A percentile compares a stretch with the other conserved stretches of the same genome.
These are phyloP conservation scores for Corylus heterophylla DNA, from an alignment of 306 rosid genomes.

Conservation along the genomic window DNA sequence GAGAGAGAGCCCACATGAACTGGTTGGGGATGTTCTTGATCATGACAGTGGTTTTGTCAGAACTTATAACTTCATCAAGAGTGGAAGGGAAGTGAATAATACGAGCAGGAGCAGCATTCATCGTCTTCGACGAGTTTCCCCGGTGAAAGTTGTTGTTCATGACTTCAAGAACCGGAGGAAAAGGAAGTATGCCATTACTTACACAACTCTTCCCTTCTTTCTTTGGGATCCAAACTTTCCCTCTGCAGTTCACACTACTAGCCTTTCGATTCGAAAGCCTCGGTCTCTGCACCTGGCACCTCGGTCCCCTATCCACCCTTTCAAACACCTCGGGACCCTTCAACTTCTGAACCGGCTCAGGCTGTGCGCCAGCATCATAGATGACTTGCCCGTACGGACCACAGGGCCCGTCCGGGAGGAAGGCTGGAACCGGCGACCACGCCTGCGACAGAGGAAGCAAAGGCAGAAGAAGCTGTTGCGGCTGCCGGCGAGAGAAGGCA, in stretches of 20 bases:
- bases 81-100: constrained; percentile 14
- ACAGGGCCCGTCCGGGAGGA: not conserved
- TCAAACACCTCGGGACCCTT: not conserved
- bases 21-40: constrained; percentile 32
- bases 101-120: no score
- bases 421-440: not conserved
- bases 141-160: not conserved
- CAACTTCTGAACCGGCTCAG: not conserved
- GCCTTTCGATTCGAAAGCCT: not conserved
- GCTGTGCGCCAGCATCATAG: constrained; percentile 1
- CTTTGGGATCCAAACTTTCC: not conserved
- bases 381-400: not conserved
- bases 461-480: no score
- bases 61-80: not conserved
- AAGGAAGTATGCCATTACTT: not conserved
- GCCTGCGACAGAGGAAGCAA: not conserved
- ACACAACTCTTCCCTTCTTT: not conserved
- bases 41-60: constrained; percentile 27
- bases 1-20: constrained; percentile 13
- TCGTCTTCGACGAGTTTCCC: not conserved
- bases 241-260: not conserved
- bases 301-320: not conserved
- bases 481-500: not conserved
- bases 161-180: not conserved
- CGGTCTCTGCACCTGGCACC: not conserved